These are phyloP conservation scores for Curvularia spicifera DNA, from an alignment of 2,329 filamentous ascomycete species.

Conservation along the genomic window DNA sequence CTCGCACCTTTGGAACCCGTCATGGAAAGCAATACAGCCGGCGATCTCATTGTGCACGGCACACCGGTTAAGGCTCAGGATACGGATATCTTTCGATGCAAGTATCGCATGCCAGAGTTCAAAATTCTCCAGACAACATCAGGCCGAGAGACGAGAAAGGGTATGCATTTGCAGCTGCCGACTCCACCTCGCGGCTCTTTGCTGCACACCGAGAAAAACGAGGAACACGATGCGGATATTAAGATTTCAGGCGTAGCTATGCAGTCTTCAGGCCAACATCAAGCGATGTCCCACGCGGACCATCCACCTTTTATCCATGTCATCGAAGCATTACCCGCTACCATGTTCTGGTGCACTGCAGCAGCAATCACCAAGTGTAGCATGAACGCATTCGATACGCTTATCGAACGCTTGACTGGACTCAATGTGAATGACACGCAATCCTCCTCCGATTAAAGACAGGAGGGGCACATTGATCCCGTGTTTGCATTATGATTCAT, in stretches of 20 bases:
- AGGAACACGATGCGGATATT: not conserved
- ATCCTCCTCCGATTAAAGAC: not conserved
- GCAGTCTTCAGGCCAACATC: not conserved
- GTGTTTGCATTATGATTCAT: not conserved
- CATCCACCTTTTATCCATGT: slow-evolving; percentile 32
- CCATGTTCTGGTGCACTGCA: slow-evolving; percentile 34
- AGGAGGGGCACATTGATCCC: not conserved
- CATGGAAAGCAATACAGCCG: slow-evolving; percentile 19
- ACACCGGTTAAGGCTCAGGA: slow-evolving; percentile 11
- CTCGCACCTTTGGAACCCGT: slow-evolving; percentile 31
- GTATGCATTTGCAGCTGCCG: not conserved
- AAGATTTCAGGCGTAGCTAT: not conserved
- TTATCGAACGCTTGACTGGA: slow-evolving; percentile 15
- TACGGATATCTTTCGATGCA: slow-evolving; percentile 8
- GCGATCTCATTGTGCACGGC: slow-evolving; percentile 24
- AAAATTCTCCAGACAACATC: not conserved
- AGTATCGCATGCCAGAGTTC: not conserved
- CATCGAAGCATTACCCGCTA: slow-evolving; percentile 33
- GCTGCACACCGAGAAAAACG: not conserved
- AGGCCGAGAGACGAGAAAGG: not conserved
- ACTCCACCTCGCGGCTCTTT: not conserved
- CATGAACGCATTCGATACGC: slow-evolving; percentile 16
- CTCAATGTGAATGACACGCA: not conserved
- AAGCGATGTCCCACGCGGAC: not conserved
- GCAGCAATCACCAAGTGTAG: slow-evolving; percentile 12